Conservation (phyloP, 306 rosid species). For the Trifolium dubium region DNA sequence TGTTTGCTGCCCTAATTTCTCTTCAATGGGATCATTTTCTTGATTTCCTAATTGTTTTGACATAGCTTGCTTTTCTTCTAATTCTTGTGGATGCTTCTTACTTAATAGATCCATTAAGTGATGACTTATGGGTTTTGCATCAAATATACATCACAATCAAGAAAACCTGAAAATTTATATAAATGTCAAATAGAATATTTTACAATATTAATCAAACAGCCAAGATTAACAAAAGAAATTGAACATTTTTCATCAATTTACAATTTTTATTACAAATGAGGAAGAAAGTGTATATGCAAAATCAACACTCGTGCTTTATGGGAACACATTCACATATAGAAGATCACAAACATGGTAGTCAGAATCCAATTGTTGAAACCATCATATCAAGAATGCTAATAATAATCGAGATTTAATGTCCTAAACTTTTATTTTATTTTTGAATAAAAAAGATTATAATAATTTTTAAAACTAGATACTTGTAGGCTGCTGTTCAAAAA, state of each 20-base stretch:
- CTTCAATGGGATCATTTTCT: neutral
- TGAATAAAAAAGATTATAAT: neutral
- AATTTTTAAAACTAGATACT: conserved; percentile 38
- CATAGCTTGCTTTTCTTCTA: neutral
- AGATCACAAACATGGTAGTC: conserved; percentile 26
- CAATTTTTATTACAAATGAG: conserved; percentile 1
- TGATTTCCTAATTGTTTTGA: neutral
- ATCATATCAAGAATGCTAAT: conserved; percentile 19
- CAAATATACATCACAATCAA: neutral
- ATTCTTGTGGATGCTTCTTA: neutral
- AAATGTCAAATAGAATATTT: neutral
- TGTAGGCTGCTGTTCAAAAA: too few relatives aligned
- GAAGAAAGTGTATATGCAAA: conserved; percentile 30
- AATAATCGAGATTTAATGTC: conserved; percentile 15
- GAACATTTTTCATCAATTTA: conserved; percentile 25
- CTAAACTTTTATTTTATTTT: neutral
- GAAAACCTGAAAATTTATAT: neutral
- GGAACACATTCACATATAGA: conserved; percentile 34
- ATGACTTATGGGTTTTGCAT: neutral
- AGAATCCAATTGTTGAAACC: conserved; percentile 8
- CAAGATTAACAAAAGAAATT: neutral
- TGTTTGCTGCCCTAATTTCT: neutral
- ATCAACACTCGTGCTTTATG: conserved; percentile 24
- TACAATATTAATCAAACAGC: neutral
- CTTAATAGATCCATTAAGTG: neutral